Evolutionary conservation across 495 filamentous ascomycete genomes (phyloP).

Genomic region (Penicillium tannophilum): DNA sequence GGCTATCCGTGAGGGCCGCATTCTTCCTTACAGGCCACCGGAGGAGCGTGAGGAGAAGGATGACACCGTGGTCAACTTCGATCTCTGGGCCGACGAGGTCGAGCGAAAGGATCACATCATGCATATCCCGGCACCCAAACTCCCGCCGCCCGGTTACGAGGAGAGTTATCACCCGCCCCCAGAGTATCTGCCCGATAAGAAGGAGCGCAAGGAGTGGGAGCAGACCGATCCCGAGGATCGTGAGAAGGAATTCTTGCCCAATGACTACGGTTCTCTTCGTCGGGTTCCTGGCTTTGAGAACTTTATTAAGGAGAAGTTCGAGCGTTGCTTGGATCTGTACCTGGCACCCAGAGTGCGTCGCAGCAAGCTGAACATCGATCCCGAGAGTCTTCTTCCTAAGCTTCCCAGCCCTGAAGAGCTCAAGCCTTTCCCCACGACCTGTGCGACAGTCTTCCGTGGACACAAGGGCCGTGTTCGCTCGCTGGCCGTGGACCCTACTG

Average conservation of each 20-base stretch:
- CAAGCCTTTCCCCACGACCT: conserved; percentile 88
- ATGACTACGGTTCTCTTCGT: conserved; percentile 77
- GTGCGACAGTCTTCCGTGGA: conserved; percentile 79
- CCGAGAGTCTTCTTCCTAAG: conserved; percentile 89
- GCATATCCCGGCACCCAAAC: conserved; percentile 95
- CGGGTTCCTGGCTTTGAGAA: conserved; percentile 91
- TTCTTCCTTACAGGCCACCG: conserved; percentile 85
- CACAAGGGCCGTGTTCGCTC: conserved; percentile 88
- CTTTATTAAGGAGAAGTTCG: conserved; percentile 93
- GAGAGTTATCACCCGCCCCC: conserved; percentile 95
- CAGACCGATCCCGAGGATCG: conserved; percentile 86
- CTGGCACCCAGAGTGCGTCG: conserved; percentile 88
- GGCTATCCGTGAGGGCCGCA: conserved; percentile 91
- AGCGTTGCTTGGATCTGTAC: conserved; percentile 93
- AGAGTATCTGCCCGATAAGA: conserved; percentile 86
- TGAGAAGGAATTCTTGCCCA: conserved; percentile 84
- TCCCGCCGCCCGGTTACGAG: conserved; percentile 91
- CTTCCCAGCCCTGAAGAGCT: conserved; percentile 92
- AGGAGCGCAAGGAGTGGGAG: conserved; percentile 88
- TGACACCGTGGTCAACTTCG: conserved; percentile 73
- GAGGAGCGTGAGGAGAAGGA: conserved; percentile 72
- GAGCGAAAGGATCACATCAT: conserved; percentile 83
- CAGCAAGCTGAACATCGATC: conserved; percentile 95
- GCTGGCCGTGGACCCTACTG: conserved; percentile 74
- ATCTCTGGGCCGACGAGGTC: conserved; percentile 92